Conservation (phyloP, 768 basidiomycete genomes). For the Suillus lakei region DNA sequence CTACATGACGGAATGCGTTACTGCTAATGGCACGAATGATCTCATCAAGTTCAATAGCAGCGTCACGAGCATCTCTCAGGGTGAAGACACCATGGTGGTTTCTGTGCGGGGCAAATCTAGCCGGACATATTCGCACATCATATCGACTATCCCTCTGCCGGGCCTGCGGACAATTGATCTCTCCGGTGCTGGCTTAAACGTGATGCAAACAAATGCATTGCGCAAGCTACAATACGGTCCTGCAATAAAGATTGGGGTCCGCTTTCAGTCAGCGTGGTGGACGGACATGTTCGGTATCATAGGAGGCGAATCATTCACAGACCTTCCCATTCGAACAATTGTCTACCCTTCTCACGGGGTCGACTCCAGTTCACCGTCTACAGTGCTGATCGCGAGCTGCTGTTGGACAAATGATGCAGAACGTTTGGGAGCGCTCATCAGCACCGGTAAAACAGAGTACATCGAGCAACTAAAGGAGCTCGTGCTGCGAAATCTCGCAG, state of each 20-base stretch:
- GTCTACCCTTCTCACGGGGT: constrained; percentile 50
- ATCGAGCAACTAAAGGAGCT: constrained; percentile 29
- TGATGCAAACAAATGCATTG: constrained; percentile 42
- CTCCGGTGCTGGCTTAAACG: constrained; percentile 28
- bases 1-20: constrained; percentile 25
- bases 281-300: constrained; percentile 34
- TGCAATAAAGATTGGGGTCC: constrained; percentile 47
- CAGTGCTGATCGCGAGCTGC: constrained; percentile 46
- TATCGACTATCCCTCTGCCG: constrained; percentile 46
- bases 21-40: constrained; percentile 4
- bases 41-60: constrained; percentile 20
- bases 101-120: constrained; percentile 11
- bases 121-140: constrained; percentile 42
- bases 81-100: constrained; percentile 12
- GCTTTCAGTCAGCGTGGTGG: constrained; percentile 52
- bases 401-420: constrained; percentile 44
- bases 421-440: constrained; percentile 41
- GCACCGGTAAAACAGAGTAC: background rate
- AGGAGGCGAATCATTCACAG: constrained; percentile 49
- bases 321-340: constrained; percentile 44
- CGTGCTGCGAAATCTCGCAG: constrained; percentile 28
- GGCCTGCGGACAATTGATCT: constrained; percentile 41
- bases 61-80: constrained; percentile 23
- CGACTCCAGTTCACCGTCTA: constrained; percentile 23
- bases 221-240: constrained; percentile 42